phyloP scores from a whole-genome alignment of 805 yeast species.

The Wickerhamiella hasegawae region DNA sequence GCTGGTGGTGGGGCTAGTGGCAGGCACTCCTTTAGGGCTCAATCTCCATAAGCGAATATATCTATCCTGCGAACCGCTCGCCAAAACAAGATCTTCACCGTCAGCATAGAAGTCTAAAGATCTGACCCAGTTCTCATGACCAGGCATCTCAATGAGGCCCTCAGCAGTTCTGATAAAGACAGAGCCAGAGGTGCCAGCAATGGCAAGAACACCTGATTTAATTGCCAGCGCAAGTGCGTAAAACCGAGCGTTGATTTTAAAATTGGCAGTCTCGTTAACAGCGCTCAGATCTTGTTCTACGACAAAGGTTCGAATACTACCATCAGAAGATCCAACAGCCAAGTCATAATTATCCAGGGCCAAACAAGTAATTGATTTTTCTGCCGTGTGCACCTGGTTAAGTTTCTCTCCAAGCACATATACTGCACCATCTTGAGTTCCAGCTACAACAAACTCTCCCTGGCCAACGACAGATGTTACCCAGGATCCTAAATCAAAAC shows the following conservation, averaged over 20 bases:
- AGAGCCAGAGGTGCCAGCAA: slow-evolving; percentile 24
- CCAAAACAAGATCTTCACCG: slow-evolving; percentile 43
- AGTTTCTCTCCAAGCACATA: slow-evolving; percentile 29
- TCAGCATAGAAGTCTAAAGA: slow-evolving; percentile 44
- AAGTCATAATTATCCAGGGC: slow-evolving; percentile 32
- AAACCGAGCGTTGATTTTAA: slow-evolving; percentile 9
- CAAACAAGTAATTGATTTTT: slow-evolving; percentile 49
- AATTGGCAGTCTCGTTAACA: not conserved
- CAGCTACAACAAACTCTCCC: slow-evolving; percentile 49
- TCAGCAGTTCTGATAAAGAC: slow-evolving; percentile 31
- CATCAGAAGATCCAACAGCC: slow-evolving; percentile 56
- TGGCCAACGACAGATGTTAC: slow-evolving; percentile 61
- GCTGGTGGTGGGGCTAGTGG: not conserved
- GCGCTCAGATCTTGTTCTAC: not conserved
- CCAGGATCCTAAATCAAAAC: slow-evolving; percentile 27
- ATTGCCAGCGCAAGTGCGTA: slow-evolving; percentile 18
- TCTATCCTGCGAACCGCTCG: slow-evolving; percentile 86
- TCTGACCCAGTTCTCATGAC: slow-evolving; percentile 96
- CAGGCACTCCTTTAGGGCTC: not conserved
- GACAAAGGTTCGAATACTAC: slow-evolving; percentile 24
- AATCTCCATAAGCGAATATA: slow-evolving; percentile 84
- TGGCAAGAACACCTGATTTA: slow-evolving; percentile 14
- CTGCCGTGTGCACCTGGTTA: slow-evolving; percentile 38
- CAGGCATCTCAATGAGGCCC: slow-evolving; percentile 31
- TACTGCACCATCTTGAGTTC: slow-evolving; percentile 28